Evolutionary conservation across 768 basidiomycete genomes (phyloP), one percentile per base, ranked within the genome.

Genomic region (Clavulina sp.): DNA sequence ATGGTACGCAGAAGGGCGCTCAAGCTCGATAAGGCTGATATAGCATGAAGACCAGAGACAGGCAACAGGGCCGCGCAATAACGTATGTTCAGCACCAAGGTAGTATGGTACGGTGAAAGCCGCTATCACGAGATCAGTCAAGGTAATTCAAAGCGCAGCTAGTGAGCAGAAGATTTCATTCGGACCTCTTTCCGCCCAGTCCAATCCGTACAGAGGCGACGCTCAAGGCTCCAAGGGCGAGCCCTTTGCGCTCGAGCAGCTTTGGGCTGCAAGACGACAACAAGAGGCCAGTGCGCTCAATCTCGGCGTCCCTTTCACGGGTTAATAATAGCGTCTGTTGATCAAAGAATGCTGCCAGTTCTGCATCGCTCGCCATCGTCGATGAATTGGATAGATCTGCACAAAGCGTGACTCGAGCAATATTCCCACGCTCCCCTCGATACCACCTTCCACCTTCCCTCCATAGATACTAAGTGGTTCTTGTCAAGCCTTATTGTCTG

Each of bases 141-240:
- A n/a, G n/a, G n/a, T n/a, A n/a, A n/a, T n/a, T n/a, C 43, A 46
- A 13, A 46, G 24, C 13, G 24, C 43, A 13, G 13, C 9, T 16
- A n/a, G n/a, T n/a, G 9, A 13, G 13, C 9, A 9, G 13, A 26
- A 46, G 16, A 28, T 16, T n/a, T 46, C 43, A 13, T 24, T 46
- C 63, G 61, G 63, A 93, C 89, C 80, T 91, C 69, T 91, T 92
- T 26, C 91, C 92, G 26, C 89, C 92, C 3, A 96, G 72, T 2
- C 92, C 93, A 18, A 95, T 73, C 48, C 74, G 78, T n/a, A 89
- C 70, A 24, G 73, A 71, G 1, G 75, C 71, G 1, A 87, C 67
- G 1, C 84, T 78, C 3, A 96, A 69, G 41, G 80, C 80, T 28
- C 74, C 74, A 1, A 95, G 63, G 0, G 86, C 80, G 6, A 97